Base-by-base conservation (phyloP, 805 yeast species). In the Suhomyces vadensis region DNA sequence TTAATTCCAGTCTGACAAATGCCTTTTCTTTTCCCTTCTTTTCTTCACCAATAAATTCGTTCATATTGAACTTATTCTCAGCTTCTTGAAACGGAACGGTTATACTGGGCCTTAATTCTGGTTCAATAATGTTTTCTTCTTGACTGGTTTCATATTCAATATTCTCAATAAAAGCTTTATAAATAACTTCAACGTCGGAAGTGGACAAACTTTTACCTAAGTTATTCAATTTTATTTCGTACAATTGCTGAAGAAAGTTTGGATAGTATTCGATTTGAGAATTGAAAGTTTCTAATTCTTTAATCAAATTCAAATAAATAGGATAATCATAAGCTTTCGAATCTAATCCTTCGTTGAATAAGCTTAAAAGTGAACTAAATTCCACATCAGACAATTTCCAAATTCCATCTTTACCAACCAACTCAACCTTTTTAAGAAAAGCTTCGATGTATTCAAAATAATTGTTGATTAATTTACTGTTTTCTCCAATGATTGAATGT, bases 191-290 rank as follows among this genome's bases (percentile, higher is more conserved):
- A 7, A 53, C 52, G 26, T 54, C 57, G 4, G 23, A 16, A 6
- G 46, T 29, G 9, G 48, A 24, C 29, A 54, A 39, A 13, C 14
- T 40, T 24, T 43, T 39, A 21, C 42, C 29, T 23, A 39, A 9
- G 22, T 43, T 47, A 29, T 47, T 46, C 14, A 36, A 25, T 21
- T 52, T 45, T 20, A 48, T 49, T 31, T 52, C 51, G 45, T 43
- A 51, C 35, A 57, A 49, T 16, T 52, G 48, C 24, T 51, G 49
- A 23, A 59, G 47, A 35, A 57, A 56, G 24, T 31, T 36, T 10
- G 62, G 61, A 47, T 52, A 60, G 22, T 50, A 46, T 14, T 52
- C 52, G 35, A 60, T 51, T 23, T 53, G 46, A 2, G 39, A 10
- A 38, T 58, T 59, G 35, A 51, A 55, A 3, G 22, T 26, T 25